phyloP scores from a whole-genome alignment of 768 basidiomycete species.

The Leccinum olivaceopallidum region DNA sequence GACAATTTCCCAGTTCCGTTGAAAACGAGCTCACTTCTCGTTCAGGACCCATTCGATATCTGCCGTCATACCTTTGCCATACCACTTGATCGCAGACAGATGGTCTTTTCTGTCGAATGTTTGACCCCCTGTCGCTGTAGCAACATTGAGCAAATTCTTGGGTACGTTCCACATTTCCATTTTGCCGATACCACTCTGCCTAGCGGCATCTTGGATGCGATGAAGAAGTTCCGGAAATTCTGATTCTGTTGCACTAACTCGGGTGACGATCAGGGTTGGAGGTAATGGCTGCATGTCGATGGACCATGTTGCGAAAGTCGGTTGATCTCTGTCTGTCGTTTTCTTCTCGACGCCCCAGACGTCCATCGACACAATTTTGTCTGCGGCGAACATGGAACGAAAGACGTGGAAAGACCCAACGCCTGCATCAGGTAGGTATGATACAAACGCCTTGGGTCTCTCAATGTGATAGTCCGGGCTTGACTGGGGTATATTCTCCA shows the following conservation, averaged over 20 bases:
- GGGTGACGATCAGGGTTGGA: conserved; percentile 45
- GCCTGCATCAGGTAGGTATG: conserved; percentile 47
- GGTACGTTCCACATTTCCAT: conserved; percentile 53
- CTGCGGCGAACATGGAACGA: conserved; percentile 28
- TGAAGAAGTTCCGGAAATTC: conserved; percentile 38
- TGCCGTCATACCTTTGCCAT: conserved; percentile 37
- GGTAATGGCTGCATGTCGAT: conserved; percentile 36
- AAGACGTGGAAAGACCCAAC: conserved; percentile 47
- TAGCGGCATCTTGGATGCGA: conserved; percentile 37
- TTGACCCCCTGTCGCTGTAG: conserved; percentile 31
- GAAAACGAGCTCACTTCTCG: conserved; percentile 39
- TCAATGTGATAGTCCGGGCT: conserved; percentile 9
- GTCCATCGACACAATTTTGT: conserved; percentile 11
- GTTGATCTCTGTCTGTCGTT: conserved; percentile 1
- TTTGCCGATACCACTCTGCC: conserved; percentile 32
- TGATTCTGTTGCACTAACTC: conserved; percentile 33
- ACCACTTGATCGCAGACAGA: conserved; percentile 50
- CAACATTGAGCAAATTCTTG: conserved; percentile 30
- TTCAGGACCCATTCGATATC: conserved; percentile 48
- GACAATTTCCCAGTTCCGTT: not conserved
- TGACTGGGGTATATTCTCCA: conserved; percentile 17
- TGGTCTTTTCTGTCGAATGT: conserved; percentile 39
- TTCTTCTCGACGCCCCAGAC: conserved; percentile 25
- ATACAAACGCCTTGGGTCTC: conserved; percentile 25
- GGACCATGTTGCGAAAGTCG: conserved; percentile 46